Percentiles rank a stretch among this genome's conserved stretches.
phyloP scores from a whole-genome alignment of 208 protist genomes.

The Trypanosomatidae sp. region DNA sequence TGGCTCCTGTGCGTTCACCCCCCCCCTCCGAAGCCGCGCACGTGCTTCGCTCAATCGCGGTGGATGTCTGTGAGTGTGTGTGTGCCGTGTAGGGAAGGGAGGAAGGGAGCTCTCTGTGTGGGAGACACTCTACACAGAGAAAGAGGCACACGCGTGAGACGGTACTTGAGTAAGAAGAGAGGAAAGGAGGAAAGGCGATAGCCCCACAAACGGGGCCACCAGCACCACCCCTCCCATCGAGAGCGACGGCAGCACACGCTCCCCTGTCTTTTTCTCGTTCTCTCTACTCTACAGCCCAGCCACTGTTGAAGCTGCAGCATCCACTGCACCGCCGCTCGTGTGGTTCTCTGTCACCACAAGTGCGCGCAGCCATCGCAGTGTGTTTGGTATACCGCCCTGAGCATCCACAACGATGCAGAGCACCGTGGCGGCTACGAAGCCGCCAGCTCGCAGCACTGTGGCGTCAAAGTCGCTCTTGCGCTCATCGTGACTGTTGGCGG shows the following conservation, averaged over 20 bases:
- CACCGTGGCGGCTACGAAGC: conserved; percentile 38
- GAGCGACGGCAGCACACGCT: not conserved
- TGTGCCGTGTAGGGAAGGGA: not conserved
- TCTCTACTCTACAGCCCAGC: not conserved
- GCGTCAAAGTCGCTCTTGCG: conserved; percentile 40
- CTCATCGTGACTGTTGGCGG: conserved; percentile 56
- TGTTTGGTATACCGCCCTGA: conserved; percentile 41
- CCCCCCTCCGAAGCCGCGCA: not conserved
- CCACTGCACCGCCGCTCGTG: not conserved
- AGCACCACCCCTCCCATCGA: not conserved
- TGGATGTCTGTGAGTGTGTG: too few relatives aligned
- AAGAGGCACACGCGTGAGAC: not conserved
- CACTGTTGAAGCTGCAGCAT: not conserved
- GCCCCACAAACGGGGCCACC: not conserved
- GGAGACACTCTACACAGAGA: not conserved
- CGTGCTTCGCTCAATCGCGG: not conserved
- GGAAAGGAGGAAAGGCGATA: not conserved
- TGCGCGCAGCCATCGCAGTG: conserved; percentile 24
- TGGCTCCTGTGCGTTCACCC: not conserved
- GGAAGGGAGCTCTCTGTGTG: not conserved
- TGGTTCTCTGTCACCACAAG: conserved; percentile 13
- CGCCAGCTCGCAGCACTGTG: conserved; percentile 38
- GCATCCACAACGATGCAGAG: conserved; percentile 47
- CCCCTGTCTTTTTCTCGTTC: not conserved
- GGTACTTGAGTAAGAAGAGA: not conserved